Conservation (phyloP, 768 basidiomycete species). For the Coprinopsis cinerea region DNA sequence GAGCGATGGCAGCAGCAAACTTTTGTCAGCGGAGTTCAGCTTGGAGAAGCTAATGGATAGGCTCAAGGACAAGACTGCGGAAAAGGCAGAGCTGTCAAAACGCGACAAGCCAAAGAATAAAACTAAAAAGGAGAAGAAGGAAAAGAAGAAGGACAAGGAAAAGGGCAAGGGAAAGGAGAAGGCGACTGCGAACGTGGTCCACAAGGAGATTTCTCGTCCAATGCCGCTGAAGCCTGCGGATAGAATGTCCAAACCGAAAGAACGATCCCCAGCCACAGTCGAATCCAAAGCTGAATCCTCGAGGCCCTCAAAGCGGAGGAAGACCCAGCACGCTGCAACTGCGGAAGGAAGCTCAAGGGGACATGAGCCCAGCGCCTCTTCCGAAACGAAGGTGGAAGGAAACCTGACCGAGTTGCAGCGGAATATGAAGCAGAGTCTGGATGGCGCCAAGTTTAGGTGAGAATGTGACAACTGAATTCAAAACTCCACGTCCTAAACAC, state of each 20-base stretch:
- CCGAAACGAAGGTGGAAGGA: slow-evolving; percentile 7
- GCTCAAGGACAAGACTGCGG: slow-evolving; percentile 25
- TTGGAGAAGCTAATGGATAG: slow-evolving; percentile 56
- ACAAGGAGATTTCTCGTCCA: slow-evolving; percentile 16
- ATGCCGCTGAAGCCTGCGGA: slow-evolving; percentile 17
- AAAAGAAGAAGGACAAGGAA: slow-evolving; percentile 16
- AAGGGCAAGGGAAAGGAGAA: slow-evolving; percentile 3
- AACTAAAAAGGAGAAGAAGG: slow-evolving; percentile 12
- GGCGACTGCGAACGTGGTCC: background rate
- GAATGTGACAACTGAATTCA: slow-evolving; percentile 11
- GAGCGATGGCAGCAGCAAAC: slow-evolving; percentile 30
- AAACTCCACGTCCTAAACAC: background rate
- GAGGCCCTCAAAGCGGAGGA: slow-evolving; percentile 12
- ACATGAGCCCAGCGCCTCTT: slow-evolving; percentile 12
- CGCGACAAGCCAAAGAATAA: slow-evolving; percentile 17
- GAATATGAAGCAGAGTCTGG: slow-evolving; percentile 70
- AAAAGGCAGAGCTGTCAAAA: slow-evolving; percentile 16
- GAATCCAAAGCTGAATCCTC: slow-evolving; percentile 15
- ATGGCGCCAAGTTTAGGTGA: slow-evolving; percentile 86
- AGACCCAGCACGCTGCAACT: slow-evolving; percentile 4
- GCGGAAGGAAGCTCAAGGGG: slow-evolving; percentile 1
- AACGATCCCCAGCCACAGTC: slow-evolving; percentile 10
- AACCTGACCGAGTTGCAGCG: slow-evolving; percentile 69
- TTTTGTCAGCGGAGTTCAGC: slow-evolving; percentile 40
- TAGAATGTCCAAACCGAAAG: slow-evolving; percentile 14